Base-by-base conservation (phyloP, 371 early-diverging fungal genomes). In the Choanephora cucurbitarum region DNA sequence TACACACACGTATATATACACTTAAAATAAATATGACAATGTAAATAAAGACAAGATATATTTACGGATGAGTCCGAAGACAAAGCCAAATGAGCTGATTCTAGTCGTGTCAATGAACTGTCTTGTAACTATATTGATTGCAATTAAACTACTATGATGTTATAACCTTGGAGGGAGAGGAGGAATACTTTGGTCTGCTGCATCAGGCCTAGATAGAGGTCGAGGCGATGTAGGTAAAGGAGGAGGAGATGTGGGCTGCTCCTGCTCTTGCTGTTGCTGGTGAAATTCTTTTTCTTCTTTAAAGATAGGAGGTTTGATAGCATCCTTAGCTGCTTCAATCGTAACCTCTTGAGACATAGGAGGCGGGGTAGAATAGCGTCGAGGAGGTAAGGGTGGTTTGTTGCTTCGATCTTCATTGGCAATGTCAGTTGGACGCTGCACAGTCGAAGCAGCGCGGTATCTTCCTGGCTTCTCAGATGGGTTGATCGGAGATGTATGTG, bases 281-380 rank as follows among this genome's bases (percentile, higher is more conserved):
- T 37, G 37, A 11, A 13, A 37, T 37, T 37, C 14, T 14, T 37
- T 14, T 11, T 37, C 37, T 37, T 37, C 37, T 13, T 9, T 14
- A 2, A 37, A 37, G 37, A 37, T 11, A 13, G 37, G 37, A 37
- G 37, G 37, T 11, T 37, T 37, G 11, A 37, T 11, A 37, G 9
- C 37, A 37, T 28, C 28, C 7, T 28, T 28, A 28, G 28, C 28
- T 28, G 28, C 3, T 28, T 28, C 28, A 3, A 28, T 28, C 7
- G 7, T 7, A 28, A 28, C 5, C 3, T 28, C 28, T 28, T 28
- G 28, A 28, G 28, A 11, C 2, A 37, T 11, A 11, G 37, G 37
- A 37, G 37, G 11, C 17, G 60, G 54, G 0, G 60, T 53, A 6
- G 60, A 53, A 14, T 53, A 48, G 11, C 54, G 60, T 43, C 54